Conservation (phyloP, 441 rosid genomes). For the Euphorbia celastroides region DNA sequence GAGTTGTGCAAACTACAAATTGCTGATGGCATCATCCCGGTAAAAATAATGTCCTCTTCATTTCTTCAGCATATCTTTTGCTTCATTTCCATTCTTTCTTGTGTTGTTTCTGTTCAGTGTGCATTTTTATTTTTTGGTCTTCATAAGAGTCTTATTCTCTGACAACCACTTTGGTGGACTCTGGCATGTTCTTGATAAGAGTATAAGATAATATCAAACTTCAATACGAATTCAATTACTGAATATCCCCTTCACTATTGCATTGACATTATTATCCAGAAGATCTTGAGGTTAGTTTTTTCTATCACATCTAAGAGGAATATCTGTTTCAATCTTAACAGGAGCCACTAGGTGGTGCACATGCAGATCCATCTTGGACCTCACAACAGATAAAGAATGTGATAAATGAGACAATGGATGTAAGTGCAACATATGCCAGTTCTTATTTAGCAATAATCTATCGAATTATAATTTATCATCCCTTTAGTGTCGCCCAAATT, state of each 20-base stretch:
- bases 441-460: slow-evolving; percentile 9
- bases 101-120: neutral
- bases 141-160: neutral
- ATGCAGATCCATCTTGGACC: slow-evolving; percentile 75
- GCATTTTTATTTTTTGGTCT: neutral
- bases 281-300: slow-evolving; percentile 14
- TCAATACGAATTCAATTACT: neutral
- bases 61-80: neutral
- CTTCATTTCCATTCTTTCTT: neutral
- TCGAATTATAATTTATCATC: neutral
- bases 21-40: slow-evolving; percentile 86
- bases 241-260: neutral
- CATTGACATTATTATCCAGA: slow-evolving; percentile 10
- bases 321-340: slow-evolving; percentile 19
- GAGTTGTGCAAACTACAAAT: slow-evolving; percentile 64
- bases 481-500: neutral
- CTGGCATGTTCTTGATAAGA: neutral
- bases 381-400: slow-evolving; percentile 71
- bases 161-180: neutral
- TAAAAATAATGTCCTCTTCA: slow-evolving; percentile 28
- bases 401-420: slow-evolving; percentile 63
- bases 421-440: slow-evolving; percentile 28
- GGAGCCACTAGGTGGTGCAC: slow-evolving; percentile 98
- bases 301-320: slow-evolving; percentile 13
- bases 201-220: neutral